Evolutionary conservation across 2,329 filamentous ascomycete genomes (phyloP), one percentile per base, ranked within the genome.

Genomic region (Paecilomyces niveus): DNA sequence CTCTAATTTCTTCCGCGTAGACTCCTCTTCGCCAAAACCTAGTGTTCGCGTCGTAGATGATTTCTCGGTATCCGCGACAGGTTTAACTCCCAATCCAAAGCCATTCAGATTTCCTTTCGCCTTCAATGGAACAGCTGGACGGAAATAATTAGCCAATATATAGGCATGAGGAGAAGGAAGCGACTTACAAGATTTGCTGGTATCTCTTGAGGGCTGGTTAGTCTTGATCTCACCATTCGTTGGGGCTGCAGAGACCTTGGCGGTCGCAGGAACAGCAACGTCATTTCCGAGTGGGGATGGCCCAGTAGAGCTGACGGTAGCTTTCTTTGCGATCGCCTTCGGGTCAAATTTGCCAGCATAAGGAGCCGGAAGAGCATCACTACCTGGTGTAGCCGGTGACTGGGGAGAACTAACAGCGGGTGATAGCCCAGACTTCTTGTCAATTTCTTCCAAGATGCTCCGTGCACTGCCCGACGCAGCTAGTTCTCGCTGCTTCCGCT

Each of bases 21-120:
- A 87, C 67, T 96, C 90, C 67, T 97, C 93, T 68, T 97, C 93
- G 61, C 89, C 92, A 66, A 97, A 87, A 65, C 92, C 87, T 22
- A 96, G 80, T 61, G 89, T 91, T 65, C 87, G 88, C 69, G 90
- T 91, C 21, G 84, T 80, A 3, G 84, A 80, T 3, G 83, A 73
- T 68, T 89, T 91, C 55, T 90, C 88, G 22, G 73, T 74, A 56
- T 91, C 90, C 54, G 78, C 75, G 55, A 80, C 80, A 50, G 83
- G 78, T 71, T 90, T 94, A 59, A 83, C 82, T 59, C 81, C 82
- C 53, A 97, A 85, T 2, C 92, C 93, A 69, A 97, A 97, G 32
- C 88, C 87, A 70, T 89, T 89, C 54, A 95, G 83, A 68, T 92
- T 92, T 54, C 84, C 82, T 65, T 84, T 86, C 60, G 85, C 85